Percentiles rank a stretch among this genome's conserved stretches.
Conservation (phyloP, 306 rosid genomes). For the Ammopiptanthus mongolicus region DNA sequence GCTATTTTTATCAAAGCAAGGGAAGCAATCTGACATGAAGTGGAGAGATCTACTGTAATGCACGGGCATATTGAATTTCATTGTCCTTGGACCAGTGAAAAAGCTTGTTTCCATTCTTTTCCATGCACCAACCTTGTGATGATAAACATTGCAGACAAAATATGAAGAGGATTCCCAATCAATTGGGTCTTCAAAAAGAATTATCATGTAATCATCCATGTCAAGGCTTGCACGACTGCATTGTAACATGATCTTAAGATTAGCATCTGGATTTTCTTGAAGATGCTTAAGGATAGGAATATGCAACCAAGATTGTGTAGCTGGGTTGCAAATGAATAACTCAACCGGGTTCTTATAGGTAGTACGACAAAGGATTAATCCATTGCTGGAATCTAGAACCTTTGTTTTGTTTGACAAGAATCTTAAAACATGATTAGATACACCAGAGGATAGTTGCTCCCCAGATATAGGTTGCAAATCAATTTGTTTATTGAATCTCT, state of each 20-base stretch:
- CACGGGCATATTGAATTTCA: background rate
- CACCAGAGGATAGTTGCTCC: background rate
- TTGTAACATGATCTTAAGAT: background rate
- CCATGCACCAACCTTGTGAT: background rate
- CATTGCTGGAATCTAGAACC: conserved; percentile 5
- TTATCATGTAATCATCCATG: background rate
- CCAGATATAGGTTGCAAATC: background rate
- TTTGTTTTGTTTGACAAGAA: background rate
- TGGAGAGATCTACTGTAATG: background rate
- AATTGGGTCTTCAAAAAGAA: background rate
- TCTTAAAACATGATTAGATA: background rate
- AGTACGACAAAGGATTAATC: background rate
- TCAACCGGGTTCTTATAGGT: background rate
- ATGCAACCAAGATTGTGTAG: background rate
- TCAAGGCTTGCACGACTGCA: background rate
- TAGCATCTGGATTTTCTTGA: too few species aligned
- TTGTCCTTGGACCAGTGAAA: background rate
- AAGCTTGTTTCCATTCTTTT: background rate
- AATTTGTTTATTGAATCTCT: background rate
- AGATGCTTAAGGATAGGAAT: background rate
- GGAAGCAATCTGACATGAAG: background rate
- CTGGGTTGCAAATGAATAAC: background rate
- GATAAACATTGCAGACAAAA: background rate
- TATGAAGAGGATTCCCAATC: background rate
- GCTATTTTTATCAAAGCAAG: background rate